Percentiles rank a stretch among this genome's conserved stretches.
Conservation (phyloP, 1,284 basidiomycete genomes). For the Meripilus lineatus region DNA sequence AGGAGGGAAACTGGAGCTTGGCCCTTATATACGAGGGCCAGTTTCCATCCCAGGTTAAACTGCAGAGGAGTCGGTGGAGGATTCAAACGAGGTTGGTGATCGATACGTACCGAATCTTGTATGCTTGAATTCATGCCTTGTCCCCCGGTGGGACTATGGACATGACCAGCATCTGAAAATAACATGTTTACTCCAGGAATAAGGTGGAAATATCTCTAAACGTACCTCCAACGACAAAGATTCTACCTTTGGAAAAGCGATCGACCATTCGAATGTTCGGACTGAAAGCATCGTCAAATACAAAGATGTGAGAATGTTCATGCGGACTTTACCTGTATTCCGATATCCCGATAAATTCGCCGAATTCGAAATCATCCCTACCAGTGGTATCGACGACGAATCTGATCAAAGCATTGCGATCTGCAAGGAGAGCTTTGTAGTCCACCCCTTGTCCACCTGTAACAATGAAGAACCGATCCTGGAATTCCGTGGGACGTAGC, state of each 20-base stretch:
- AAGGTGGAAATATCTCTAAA: too few species aligned
- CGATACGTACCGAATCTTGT: slow-evolving; percentile 12
- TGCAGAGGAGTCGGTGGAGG: slow-evolving; percentile 3
- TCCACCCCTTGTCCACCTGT: too few species aligned
- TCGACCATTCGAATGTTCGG: slow-evolving; percentile 1
- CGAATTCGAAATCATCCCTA: background rate
- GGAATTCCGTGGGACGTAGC: background rate
- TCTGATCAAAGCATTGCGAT: too few species aligned
- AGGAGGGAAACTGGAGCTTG: slow-evolving; percentile 19
- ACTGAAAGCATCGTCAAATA: background rate
- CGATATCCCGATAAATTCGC: background rate
- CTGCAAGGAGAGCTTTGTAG: too few species aligned
- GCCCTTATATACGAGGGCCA: slow-evolving; percentile 25
- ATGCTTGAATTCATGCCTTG: slow-evolving; percentile 21
- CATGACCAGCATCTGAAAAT: slow-evolving; percentile 15
- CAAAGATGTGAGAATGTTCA: background rate
- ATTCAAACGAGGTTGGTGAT: background rate
- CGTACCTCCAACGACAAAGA: slow-evolving; percentile 26
- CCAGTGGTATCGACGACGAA: background rate
- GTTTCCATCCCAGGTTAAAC: slow-evolving; percentile 31
- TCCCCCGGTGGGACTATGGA: slow-evolving; percentile 19
- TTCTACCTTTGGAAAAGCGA: slow-evolving; percentile 2
- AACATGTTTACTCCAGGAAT: background rate
- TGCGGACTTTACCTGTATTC: background rate
- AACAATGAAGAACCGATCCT: too few species aligned